A percentile compares a stretch with the other conserved stretches of the same genome.
Conservation (phyloP, 306 rosid genomes). For the Malus domestica region ASM211411v1 NC_041803.1:9639501-9640000, state of each 20-base stretch:
- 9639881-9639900: slow-evolving; percentile 95
- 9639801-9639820: slow-evolving; percentile 88
- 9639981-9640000: slow-evolving; percentile 91
- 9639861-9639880: slow-evolving; percentile 69
- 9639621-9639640: slow-evolving; percentile 5
- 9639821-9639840: slow-evolving; percentile 92
- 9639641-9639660: neutral
- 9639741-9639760: neutral
- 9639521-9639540: slow-evolving; percentile 38
- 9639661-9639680: neutral
- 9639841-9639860: slow-evolving; percentile 57
- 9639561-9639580: slow-evolving; percentile 10
- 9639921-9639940: slow-evolving; percentile 77
- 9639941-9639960: slow-evolving; percentile 63
- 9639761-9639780: slow-evolving; percentile 38
- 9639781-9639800: slow-evolving; percentile 82
- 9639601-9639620: neutral
- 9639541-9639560: slow-evolving; percentile 22
- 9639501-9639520: slow-evolving; percentile 89
- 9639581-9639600: slow-evolving; percentile 1
- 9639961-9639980: slow-evolving; percentile 80
- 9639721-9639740: neutral
- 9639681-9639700: neutral
- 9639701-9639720: neutral
- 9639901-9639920: slow-evolving; percentile 87